Evolutionary conservation across 352 stramenopile species (phyloP), one percentile per base, ranked within the genome.

Genomic region (Phytophthora vignae): DNA sequence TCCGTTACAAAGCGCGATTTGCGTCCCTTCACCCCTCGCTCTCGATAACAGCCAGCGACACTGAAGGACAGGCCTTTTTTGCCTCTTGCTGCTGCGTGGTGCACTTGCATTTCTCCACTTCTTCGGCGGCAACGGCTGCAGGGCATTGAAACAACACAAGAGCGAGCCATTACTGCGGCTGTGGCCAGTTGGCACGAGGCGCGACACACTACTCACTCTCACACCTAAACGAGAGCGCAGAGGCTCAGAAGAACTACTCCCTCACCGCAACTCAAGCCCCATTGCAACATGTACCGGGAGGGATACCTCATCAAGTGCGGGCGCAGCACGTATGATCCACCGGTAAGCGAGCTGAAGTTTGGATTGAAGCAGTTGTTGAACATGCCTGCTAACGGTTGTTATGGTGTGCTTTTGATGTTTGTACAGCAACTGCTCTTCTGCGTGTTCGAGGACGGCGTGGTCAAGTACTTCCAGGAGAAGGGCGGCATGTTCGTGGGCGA

Each of bases 401-500:
- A 7, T 44, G 3, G 36, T 42, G 36, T 42, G 36, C 11, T 42
- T 42, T 25, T 1, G 5, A n/a, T n/a, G 9, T 19, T 0, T 42
- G 12, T 64, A 11, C 50, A 93, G 86, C 76, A 83, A 66, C 40
- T 93, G 53, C 59, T 90, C 27, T 95, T 91, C 58, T 93, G 85
- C 54, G 87, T 95, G 27, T 95, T 95, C 68, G 84, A 86, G 36
- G 82, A 95, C 42, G 87, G 87, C 14, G 86, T 85, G 48, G 71
- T 95, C 66, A 87, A 82, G 61, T 88, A 85, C 66, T 93, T 84
- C 75, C 83, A 83, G 44, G 85, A 95, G 21, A 95, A 92, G 60
- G 87, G 84, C 38, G 87, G 87, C 12, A 79, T 84, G 67, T 73
- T 90, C 44, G 71, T 92, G 36, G 79, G 82, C 29, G 78, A 90